Percentiles rank a stretch among this genome's conserved stretches.
phyloP scores from a whole-genome alignment of 2,329 filamentous ascomycete genomes.

The Talaromyces sp. region DNA sequence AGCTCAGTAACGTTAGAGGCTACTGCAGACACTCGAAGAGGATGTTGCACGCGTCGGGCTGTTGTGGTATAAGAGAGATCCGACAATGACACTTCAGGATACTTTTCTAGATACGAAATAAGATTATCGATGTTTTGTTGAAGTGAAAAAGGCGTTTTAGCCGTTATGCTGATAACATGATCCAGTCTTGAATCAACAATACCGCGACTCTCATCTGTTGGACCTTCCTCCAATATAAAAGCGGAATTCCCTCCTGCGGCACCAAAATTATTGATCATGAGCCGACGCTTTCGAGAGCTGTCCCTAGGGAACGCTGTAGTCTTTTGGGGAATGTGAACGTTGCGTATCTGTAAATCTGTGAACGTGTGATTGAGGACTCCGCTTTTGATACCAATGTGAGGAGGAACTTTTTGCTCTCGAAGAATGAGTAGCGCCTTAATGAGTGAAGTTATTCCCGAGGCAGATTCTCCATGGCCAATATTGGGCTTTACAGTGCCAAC shows the following conservation, averaged over 20 bases:
- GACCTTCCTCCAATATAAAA: conserved; percentile 36
- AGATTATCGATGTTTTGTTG: conserved; percentile 45
- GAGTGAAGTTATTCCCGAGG: conserved; percentile 27
- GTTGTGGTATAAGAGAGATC: conserved; percentile 64
- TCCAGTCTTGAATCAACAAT: conserved; percentile 50
- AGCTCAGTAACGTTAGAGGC: conserved; percentile 24
- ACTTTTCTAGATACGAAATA: background rate
- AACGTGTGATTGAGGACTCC: conserved; percentile 45
- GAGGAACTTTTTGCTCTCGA: conserved; percentile 31
- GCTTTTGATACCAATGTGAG: conserved; percentile 37
- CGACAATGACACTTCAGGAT: background rate
- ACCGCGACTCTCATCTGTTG: conserved; percentile 26
- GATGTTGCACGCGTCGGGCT: conserved; percentile 41
- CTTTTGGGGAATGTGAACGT: conserved; percentile 39
- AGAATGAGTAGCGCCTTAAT: conserved; percentile 39
- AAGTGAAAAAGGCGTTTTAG: conserved; percentile 48
- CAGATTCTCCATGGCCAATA: conserved; percentile 45
- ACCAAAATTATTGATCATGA: conserved; percentile 64
- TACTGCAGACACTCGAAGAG: background rate
- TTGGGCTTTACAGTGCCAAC: conserved; percentile 50
- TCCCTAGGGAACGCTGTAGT: conserved; percentile 35
- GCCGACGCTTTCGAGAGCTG: conserved; percentile 31
- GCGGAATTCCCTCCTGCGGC: conserved; percentile 68
- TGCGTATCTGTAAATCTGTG: conserved; percentile 41
- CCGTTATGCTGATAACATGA: conserved; percentile 55